phyloP scores from a whole-genome alignment of 768 basidiomycete genomes.

The Mycena belliarum region DNA sequence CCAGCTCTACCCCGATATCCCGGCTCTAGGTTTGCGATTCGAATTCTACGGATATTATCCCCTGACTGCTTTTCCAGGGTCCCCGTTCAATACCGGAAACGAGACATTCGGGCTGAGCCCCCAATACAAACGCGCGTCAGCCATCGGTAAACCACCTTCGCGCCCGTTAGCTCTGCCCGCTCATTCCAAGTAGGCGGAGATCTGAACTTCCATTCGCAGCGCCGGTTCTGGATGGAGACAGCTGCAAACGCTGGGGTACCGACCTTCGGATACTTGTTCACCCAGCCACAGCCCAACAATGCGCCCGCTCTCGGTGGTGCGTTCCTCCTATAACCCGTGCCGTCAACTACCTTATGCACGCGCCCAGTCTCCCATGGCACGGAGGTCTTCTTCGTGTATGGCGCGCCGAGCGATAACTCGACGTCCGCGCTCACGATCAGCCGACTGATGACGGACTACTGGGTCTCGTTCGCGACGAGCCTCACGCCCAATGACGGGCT shows the following conservation, averaged over 20 bases:
- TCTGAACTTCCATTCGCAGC: slow-evolving; percentile 24
- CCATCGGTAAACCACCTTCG: neutral
- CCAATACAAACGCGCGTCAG: slow-evolving; percentile 40
- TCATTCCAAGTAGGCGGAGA: slow-evolving; percentile 23
- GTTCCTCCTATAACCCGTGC: slow-evolving; percentile 17
- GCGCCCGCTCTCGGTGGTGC: slow-evolving; percentile 33
- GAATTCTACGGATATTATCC: neutral
- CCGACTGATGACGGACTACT: slow-evolving; percentile 42
- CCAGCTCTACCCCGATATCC: slow-evolving; percentile 42
- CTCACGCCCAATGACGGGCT: slow-evolving; percentile 46
- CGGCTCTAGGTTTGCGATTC: slow-evolving; percentile 27
- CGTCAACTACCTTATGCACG: neutral
- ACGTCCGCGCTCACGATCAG: slow-evolving; percentile 28
- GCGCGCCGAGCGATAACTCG: slow-evolving; percentile 17
- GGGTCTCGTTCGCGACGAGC: slow-evolving; percentile 47
- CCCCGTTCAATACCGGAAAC: slow-evolving; percentile 43
- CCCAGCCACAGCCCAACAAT: slow-evolving; percentile 29
- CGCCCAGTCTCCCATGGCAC: slow-evolving; percentile 31
- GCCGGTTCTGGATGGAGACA: slow-evolving; percentile 36
- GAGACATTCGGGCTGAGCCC: slow-evolving; percentile 43
- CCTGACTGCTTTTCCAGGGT: slow-evolving; percentile 27
- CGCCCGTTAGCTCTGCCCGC: neutral
- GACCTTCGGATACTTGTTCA: slow-evolving; percentile 41
- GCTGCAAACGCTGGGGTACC: slow-evolving; percentile 34
- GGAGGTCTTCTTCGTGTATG: slow-evolving; percentile 35